phyloP scores from a whole-genome alignment of 2,329 filamentous ascomycete species.

The Trichoderma sp. region DNA sequence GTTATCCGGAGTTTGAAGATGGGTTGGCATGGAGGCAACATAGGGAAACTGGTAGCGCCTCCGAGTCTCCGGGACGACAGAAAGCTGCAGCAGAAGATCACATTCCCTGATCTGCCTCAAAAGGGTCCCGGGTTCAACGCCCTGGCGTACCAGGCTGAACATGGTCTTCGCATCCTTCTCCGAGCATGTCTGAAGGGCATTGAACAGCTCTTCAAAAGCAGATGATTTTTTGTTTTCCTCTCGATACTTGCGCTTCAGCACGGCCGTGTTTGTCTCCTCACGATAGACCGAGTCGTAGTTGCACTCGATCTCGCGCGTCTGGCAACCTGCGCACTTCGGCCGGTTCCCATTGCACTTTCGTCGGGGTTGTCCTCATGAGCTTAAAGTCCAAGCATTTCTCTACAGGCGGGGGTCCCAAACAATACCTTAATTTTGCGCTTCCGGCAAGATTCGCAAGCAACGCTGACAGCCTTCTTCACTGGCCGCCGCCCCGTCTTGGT shows the following conservation, averaged over 20 bases:
- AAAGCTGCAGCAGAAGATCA: conserved; percentile 38
- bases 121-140: conserved; percentile 31
- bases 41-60: conserved; percentile 41
- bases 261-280: neutral
- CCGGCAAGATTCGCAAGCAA: conserved; percentile 16
- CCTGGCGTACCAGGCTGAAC: conserved; percentile 13
- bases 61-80: conserved; percentile 36
- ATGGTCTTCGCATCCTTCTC: neutral
- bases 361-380: neutral
- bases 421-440: conserved; percentile 15
- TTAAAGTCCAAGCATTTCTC: neutral
- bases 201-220: conserved; percentile 7
- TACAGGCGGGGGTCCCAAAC: neutral
- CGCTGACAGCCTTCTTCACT: neutral
- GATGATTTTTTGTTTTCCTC: conserved; percentile 2
- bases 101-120: conserved; percentile 37
- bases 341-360: conserved; percentile 12
- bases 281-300: neutral
- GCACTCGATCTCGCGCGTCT: neutral
- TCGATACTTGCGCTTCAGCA: conserved; percentile 16
- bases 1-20: conserved; percentile 27
- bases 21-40: conserved; percentile 32
- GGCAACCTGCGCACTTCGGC: conserved; percentile 2
- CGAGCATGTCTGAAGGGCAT: neutral
- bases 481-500: neutral